A percentile compares a stretch with the other conserved stretches of the same genome.
Evolutionary conservation across 176 grass and related monocot species (phyloP).

Genomic region (Lolium rigidum): DNA sequence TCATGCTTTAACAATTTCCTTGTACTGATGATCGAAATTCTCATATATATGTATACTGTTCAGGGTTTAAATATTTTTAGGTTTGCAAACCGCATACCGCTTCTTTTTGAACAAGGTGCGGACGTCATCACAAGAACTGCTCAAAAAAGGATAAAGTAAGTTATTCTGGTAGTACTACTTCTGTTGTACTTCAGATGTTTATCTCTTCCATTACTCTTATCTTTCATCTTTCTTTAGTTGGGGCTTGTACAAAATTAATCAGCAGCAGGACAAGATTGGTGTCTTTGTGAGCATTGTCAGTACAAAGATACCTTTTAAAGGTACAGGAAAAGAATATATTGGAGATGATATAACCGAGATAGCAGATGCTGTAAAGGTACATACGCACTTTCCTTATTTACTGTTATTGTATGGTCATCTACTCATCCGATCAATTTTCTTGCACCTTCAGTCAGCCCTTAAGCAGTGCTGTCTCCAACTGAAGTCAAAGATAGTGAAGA

Average conservation of each 20-base stretch:
- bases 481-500: conserved; percentile 97
- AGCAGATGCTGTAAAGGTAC: conserved; percentile 84
- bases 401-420: conserved; percentile 19
- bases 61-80: conserved; percentile 97
- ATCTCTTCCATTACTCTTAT: conserved; percentile 9
- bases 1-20: conserved; percentile 28
- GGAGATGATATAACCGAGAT: conserved; percentile 98
- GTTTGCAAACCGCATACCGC: conserved; percentile 97
- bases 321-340: conserved; percentile 97
- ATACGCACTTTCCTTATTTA: conserved; percentile 16
- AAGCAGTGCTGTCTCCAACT: conserved; percentile 95
- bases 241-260: conserved; percentile 96
- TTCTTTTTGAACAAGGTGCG: conserved; percentile 97
- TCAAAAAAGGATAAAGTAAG: conserved; percentile 84
- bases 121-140: conserved; percentile 99
- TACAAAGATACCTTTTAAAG: conserved; percentile 99
- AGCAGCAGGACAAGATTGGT: conserved; percentile 93
- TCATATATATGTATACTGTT: conserved; percentile 26
- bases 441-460: conserved; percentile 68
- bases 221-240: conserved; percentile 63
- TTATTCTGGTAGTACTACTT: conserved; percentile 34
- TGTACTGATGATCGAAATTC: conserved; percentile 1
- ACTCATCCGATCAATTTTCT: conserved; percentile 24
- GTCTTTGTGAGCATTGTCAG: conserved; percentile 98
- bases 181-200: conserved; percentile 3